Evolutionary conservation across 192 early-diverging fungal genomes (phyloP).

Genomic region (Coemansia reversa): DNA sequence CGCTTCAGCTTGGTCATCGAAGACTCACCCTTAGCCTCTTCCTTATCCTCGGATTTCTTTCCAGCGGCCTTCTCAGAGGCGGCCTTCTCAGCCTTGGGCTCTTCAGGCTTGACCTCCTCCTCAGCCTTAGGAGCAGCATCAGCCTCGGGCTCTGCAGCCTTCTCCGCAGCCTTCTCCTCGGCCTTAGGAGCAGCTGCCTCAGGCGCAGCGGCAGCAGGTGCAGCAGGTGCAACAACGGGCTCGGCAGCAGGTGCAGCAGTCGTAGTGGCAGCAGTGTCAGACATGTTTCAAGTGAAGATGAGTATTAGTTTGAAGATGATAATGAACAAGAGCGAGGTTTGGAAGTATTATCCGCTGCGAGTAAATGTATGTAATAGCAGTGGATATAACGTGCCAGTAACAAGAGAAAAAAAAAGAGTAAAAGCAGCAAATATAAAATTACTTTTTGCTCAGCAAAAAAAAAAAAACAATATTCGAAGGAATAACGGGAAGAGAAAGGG

Average conservation of each 20-base stretch:
- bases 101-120: slow-evolving; percentile 12
- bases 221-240: slow-evolving; percentile 12
- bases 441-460: slow-evolving; percentile 48
- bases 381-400: slow-evolving; percentile 26
- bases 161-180: not conserved
- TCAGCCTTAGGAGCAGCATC: slow-evolving; percentile 16
- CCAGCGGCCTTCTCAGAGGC: slow-evolving; percentile 17
- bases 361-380: slow-evolving; percentile 19
- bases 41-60: slow-evolving; percentile 16
- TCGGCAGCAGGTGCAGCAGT: slow-evolving; percentile 15
- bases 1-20: slow-evolving; percentile 48
- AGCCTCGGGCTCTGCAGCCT: slow-evolving; percentile 13
- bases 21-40: slow-evolving; percentile 20
- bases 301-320: not conserved
- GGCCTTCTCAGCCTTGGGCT: slow-evolving; percentile 19
- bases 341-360: slow-evolving; percentile 13
- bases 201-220: slow-evolving; percentile 14
- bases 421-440: slow-evolving; percentile 38
- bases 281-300: slow-evolving; percentile 9
- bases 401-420: slow-evolving; percentile 21
- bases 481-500: slow-evolving; percentile 18
- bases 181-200: slow-evolving; percentile 8
- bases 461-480: slow-evolving; percentile 9
- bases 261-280: slow-evolving; percentile 19
- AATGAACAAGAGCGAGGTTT: slow-evolving; percentile 2